Evolutionary conservation across 148 eudicot genomes (phyloP).

Genomic region (Silene uniflora): DNA sequence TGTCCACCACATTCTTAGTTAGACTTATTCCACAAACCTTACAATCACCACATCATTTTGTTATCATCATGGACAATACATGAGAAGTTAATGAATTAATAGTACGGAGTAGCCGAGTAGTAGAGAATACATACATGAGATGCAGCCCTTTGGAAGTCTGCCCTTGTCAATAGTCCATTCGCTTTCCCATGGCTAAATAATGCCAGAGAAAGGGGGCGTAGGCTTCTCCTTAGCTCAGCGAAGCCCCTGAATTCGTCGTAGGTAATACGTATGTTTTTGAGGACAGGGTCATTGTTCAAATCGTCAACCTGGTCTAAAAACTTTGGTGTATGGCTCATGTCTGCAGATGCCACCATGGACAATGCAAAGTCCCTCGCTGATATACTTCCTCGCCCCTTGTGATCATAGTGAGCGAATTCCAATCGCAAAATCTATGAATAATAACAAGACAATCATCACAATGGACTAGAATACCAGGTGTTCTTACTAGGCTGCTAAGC

Average conservation of each 20-base stretch:
- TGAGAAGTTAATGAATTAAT: too few relatives aligned
- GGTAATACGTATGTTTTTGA: constrained; percentile 41
- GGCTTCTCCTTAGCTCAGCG: constrained; percentile 53
- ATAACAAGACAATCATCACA: not conserved
- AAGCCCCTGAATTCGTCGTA: constrained; percentile 69
- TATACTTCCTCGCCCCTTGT: constrained; percentile 57
- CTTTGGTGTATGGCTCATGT: constrained; percentile 56
- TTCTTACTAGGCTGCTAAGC: not conserved
- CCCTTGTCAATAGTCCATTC: constrained; percentile 61
- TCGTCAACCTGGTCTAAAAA: constrained; percentile 69
- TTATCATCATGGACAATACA: not conserved
- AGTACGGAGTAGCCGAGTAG: not conserved
- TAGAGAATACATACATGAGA: constrained; percentile 53
- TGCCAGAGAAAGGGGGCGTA: constrained; percentile 68
- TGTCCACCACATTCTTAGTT: constrained; percentile 56
- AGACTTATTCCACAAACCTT: constrained; percentile 82
- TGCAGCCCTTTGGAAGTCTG: constrained; percentile 82
- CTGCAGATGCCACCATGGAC: constrained; percentile 90
- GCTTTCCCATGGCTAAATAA: constrained; percentile 74
- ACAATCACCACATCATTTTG: not conserved
- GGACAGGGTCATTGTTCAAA: constrained; percentile 39
- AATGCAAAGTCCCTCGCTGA: constrained; percentile 77
- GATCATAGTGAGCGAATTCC: constrained; percentile 84
- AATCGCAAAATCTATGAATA: constrained; percentile 47
- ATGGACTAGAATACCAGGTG: not conserved